Conservation (phyloP, 306 rosid species). For the Dryas alaskensis region DNA sequence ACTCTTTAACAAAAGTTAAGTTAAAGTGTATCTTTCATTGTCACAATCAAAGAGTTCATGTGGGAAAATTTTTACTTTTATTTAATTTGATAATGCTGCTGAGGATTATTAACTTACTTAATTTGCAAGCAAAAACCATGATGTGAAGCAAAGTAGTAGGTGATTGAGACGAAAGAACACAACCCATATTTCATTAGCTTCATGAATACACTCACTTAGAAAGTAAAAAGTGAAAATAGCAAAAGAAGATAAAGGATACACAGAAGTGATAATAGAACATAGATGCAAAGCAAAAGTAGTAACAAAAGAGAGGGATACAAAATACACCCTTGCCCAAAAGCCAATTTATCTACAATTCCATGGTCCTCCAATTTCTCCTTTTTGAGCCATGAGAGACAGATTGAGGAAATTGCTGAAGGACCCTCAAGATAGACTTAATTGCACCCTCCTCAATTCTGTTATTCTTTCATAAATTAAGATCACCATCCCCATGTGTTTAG, state of each 20-base stretch:
- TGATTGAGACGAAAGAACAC: constrained; percentile 23
- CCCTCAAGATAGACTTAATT: background rate
- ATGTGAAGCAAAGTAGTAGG: constrained; percentile 7
- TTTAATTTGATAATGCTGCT: background rate
- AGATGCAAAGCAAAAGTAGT: constrained; percentile 26
- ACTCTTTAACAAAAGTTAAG: background rate
- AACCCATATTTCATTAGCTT: constrained; percentile 9
- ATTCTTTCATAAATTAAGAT: constrained; percentile 25
- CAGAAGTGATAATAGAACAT: constrained; percentile 27
- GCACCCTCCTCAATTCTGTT: constrained; percentile 41
- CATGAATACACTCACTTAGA: constrained; percentile 23
- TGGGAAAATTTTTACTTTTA: background rate
- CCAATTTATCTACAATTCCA: constrained; percentile 61
- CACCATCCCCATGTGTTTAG: constrained; percentile 8
- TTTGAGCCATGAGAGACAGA: constrained; percentile 21
- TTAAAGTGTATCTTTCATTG: background rate
- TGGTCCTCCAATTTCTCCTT: constrained; percentile 27
- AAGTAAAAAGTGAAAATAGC: constrained; percentile 11
- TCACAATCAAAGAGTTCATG: constrained; percentile 14
- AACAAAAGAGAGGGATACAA: constrained; percentile 34
- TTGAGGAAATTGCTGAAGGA: background rate
- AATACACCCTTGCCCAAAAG: constrained; percentile 38
- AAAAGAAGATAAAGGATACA: constrained; percentile 26
- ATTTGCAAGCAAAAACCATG: background rate
- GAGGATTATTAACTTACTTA: background rate